Conservation (phyloP, 768 basidiomycete species). For the Pleurotus sapidus region DNA sequence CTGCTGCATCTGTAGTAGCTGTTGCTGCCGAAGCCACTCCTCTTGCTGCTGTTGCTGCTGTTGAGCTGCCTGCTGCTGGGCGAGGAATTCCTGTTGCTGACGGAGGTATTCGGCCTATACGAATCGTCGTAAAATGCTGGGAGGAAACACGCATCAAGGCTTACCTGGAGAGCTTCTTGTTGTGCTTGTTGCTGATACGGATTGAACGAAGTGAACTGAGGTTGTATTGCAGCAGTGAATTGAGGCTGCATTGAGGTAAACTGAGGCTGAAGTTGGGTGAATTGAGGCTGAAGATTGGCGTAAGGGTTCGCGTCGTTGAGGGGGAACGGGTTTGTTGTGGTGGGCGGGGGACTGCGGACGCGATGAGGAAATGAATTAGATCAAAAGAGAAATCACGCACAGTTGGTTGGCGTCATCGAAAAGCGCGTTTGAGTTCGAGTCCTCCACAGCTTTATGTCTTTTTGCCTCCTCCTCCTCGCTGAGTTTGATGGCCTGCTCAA, state of each 20-base stretch:
- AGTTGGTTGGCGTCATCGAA: constrained; percentile 86
- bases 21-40: constrained; percentile 42
- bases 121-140: constrained; percentile 18
- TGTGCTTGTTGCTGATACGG: constrained; percentile 92
- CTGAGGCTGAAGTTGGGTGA: constrained; percentile 64
- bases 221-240: constrained; percentile 62
- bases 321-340: constrained; percentile 52
- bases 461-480: constrained; percentile 90
- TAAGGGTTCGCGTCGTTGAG: constrained; percentile 60
- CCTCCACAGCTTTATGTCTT: constrained; percentile 67
- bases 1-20: constrained; percentile 47
- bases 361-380: too few species aligned
- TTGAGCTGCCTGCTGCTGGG: constrained; percentile 52
- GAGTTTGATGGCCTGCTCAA: constrained; percentile 76
- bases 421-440: constrained; percentile 67
- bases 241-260: constrained; percentile 58
- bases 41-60: constrained; percentile 48
- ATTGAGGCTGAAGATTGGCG: constrained; percentile 36
- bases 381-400: constrained; percentile 39
- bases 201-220: constrained; percentile 92
- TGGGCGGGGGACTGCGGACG: constrained; percentile 24
- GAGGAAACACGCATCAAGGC: not conserved
- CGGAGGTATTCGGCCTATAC: constrained; percentile 66
- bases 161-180: constrained; percentile 77
- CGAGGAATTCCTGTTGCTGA: constrained; percentile 68